These are phyloP conservation scores for Euphorbia peplus DNA, from an alignment of 345 rosid genomes.

Conservation along the genomic window DNA sequence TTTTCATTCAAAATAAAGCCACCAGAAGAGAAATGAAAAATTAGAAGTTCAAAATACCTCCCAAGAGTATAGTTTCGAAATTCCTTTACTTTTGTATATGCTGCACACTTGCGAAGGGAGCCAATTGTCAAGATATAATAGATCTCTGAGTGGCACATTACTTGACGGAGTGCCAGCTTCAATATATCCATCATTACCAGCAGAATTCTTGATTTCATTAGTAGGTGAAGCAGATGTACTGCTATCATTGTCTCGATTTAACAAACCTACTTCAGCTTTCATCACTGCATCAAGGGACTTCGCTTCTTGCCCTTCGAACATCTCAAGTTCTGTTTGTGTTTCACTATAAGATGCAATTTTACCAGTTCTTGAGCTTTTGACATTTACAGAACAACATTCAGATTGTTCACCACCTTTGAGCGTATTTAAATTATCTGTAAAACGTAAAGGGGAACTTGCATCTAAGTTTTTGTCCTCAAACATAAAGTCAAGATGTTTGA, in stretches of 20 bases:
- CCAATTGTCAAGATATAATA: slow-evolving; percentile 60
- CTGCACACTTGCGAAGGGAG: slow-evolving; percentile 80
- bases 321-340: slow-evolving; percentile 28
- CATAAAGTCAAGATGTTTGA: slow-evolving; percentile 74
- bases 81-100: slow-evolving; percentile 75
- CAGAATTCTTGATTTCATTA: slow-evolving; percentile 32
- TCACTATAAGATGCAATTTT: slow-evolving; percentile 20
- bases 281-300: slow-evolving; percentile 20
- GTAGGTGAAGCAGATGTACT: slow-evolving; percentile 32
- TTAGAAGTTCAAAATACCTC: slow-evolving; percentile 50
- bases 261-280: slow-evolving; percentile 28
- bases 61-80: slow-evolving; percentile 83
- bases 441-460: slow-evolving; percentile 23
- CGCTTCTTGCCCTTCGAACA: slow-evolving; percentile 28
- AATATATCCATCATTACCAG: slow-evolving; percentile 33
- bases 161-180: slow-evolving; percentile 76
- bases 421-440: slow-evolving; percentile 23
- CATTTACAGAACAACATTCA: slow-evolving; percentile 30
- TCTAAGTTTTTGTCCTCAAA: slow-evolving; percentile 57
- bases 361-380: slow-evolving; percentile 22
- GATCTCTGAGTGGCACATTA: slow-evolving; percentile 42
- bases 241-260: slow-evolving; percentile 31
- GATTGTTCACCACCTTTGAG: slow-evolving; percentile 32
- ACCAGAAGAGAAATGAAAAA: neutral
- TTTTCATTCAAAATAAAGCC: neutral